A percentile compares a stretch with the other conserved stretches of the same genome.
Conservation (phyloP, 441 rosid genomes). For the Eruca vesicaria region DNA sequence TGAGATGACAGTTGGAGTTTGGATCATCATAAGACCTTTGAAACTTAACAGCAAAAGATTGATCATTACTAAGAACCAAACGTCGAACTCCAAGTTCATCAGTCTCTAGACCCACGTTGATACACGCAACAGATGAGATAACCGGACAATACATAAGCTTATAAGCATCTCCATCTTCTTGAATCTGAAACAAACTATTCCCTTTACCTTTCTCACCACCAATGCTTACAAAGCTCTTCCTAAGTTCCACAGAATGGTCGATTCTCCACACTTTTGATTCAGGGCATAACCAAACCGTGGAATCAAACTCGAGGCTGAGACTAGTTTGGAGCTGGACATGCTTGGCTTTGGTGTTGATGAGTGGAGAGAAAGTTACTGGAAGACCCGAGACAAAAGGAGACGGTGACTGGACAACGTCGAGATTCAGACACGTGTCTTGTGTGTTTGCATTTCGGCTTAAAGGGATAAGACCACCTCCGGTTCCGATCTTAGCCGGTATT, state of each 20-base stretch:
- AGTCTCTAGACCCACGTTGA: slow-evolving; percentile 21
- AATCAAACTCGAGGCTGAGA: slow-evolving; percentile 22
- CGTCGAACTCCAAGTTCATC: slow-evolving; percentile 27
- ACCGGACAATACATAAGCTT: slow-evolving; percentile 32
- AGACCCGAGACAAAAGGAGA: slow-evolving; percentile 28
- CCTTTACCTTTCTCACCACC: slow-evolving; percentile 25
- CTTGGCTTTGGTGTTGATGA: slow-evolving; percentile 7
- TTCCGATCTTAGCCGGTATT: slow-evolving; percentile 29
- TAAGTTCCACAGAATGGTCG: slow-evolving; percentile 14
- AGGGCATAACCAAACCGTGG: slow-evolving; percentile 23
- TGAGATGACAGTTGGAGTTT: slow-evolving; percentile 28
- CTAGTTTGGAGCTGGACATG: slow-evolving; percentile 18
- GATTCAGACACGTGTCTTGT: slow-evolving; percentile 22
- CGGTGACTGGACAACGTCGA: slow-evolving; percentile 22
- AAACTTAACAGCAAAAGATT: slow-evolving; percentile 19
- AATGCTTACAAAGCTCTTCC: slow-evolving; percentile 22
- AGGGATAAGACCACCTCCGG: slow-evolving; percentile 34
- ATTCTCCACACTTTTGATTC: slow-evolving; percentile 27
- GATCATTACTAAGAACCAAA: slow-evolving; percentile 27
- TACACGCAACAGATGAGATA: slow-evolving; percentile 1
- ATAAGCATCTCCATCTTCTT: slow-evolving; percentile 32
- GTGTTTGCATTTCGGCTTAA: slow-evolving; percentile 13
- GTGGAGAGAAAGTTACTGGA: slow-evolving; percentile 22
- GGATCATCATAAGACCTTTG: slow-evolving; percentile 29
- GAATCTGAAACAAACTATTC: slow-evolving; percentile 31